Base-by-base conservation (phyloP, 2,329 filamentous ascomycete genomes). In the Colletotrichum sp. region DNA sequence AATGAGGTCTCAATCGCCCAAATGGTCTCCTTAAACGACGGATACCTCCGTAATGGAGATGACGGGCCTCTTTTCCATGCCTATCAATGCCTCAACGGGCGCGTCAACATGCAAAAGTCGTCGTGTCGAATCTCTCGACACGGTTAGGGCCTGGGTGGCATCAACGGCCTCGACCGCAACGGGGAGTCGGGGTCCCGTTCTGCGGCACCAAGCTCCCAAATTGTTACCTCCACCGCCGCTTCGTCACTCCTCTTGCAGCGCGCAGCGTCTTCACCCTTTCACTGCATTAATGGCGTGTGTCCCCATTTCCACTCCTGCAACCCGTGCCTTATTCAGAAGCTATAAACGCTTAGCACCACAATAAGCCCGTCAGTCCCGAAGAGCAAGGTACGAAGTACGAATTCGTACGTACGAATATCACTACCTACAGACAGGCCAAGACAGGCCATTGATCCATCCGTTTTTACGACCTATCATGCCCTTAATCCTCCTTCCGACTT, bases 241-340 rank as follows among this genome's bases (percentile, higher is more conserved):
- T 63, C 36, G 24, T 52, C 36, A 21, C 61, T 24, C 5, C 24
- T 66, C 59, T 15, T 24, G 52, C 59, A 21, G 18, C 28, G 12
- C 32, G 59, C 30, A 34, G 59, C 63, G 32, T 67, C 43, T 52
- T 43, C 69, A 48, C 30, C 32, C 30, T 24, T 75, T 57, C 72
- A 71, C 72, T 72, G 72, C 68, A 75, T 72, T 34, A 4, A 63
- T 72, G 72, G 68, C 72, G 55, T 72, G 72, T 36, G 30, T 52
- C 6, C 24, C 39, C 36, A 63, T 36, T 67, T 61, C 28, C 63
- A 57, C 36, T 26, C 16, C 43, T 15, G 26, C 71, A 48, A 64
- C n/a, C 26, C 43, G 26, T 72, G 21, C 48, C 52, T 34, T 28
- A 34, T 67, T 30, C 34, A 57, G 61, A 30, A 66, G 21, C 3